Percentiles rank a stretch among this genome's conserved stretches.
Evolutionary conservation across 129 eudicot species (phyloP).

Genomic region (Scalesia atractyloides): DNA sequence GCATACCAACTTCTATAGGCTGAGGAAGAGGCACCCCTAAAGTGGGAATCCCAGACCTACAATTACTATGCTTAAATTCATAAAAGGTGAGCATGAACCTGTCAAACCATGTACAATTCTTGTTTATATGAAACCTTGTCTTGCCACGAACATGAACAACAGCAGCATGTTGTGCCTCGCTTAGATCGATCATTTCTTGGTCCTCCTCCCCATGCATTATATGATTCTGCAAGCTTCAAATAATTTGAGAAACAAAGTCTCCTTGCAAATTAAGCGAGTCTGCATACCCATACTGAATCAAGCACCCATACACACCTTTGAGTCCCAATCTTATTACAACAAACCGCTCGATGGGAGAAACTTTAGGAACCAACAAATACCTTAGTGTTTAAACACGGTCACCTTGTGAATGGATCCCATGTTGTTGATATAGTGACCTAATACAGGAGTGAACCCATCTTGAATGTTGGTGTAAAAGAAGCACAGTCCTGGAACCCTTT

Average conservation of each 20-base stretch:
- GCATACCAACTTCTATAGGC: constrained; percentile 75
- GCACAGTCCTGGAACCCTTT: constrained; percentile 67
- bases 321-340: constrained; percentile 47
- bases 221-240: constrained; percentile 37
- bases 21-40: constrained; percentile 52
- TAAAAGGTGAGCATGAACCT: constrained; percentile 60
- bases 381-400: constrained; percentile 56
- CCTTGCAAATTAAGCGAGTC: constrained; percentile 53
- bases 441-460: constrained; percentile 69
- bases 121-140: constrained; percentile 55
- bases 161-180: constrained; percentile 47
- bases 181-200: constrained; percentile 41
- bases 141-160: constrained; percentile 72
- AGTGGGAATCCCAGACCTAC: constrained; percentile 67
- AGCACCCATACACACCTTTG: constrained; percentile 58
- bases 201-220: constrained; percentile 36
- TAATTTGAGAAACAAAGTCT: constrained; percentile 54
- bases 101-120: constrained; percentile 55
- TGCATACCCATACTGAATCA: constrained; percentile 67
- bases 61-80: constrained; percentile 67
- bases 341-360: constrained; percentile 52
- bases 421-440: constrained; percentile 65
- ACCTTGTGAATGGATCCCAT: constrained; percentile 65
- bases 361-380: constrained; percentile 65
- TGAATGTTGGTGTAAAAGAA: constrained; percentile 66